phyloP scores from a whole-genome alignment of 129 eudicot genomes.

The Tanacetum coccineum region DNA sequence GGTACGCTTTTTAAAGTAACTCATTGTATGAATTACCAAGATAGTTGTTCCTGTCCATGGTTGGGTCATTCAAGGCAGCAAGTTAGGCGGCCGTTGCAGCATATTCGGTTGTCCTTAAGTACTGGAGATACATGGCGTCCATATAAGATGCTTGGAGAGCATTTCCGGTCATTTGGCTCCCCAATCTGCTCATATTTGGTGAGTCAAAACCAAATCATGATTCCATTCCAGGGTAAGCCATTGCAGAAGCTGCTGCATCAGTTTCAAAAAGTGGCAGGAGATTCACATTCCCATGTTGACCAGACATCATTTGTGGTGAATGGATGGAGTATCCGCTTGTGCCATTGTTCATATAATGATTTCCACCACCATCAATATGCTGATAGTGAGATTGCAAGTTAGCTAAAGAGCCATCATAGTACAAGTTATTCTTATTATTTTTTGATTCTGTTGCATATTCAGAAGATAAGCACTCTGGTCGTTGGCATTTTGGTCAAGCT shows the following conservation, averaged over 20 bases:
- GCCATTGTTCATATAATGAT: constrained; percentile 51
- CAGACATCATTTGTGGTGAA: constrained; percentile 62
- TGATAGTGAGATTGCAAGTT: constrained; percentile 56
- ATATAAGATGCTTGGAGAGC: constrained; percentile 51
- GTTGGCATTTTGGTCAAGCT: constrained; percentile 41
- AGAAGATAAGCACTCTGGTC: constrained; percentile 51
- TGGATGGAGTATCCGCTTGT: constrained; percentile 53
- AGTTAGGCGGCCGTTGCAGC: constrained; percentile 61
- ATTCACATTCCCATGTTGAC: constrained; percentile 56
- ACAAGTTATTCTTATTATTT: constrained; percentile 32
- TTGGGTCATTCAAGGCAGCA: constrained; percentile 62
- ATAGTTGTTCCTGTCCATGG: constrained; percentile 48
- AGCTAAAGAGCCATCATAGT: constrained; percentile 54
- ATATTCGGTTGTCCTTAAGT: constrained; percentile 71
- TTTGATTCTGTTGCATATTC: constrained; percentile 42
- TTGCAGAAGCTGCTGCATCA: constrained; percentile 82
- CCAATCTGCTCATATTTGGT: constrained; percentile 49
- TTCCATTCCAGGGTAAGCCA: constrained; percentile 80
- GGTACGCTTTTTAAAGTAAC: constrained; percentile 78
- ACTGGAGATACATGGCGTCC: constrained; percentile 80
- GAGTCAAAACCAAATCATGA: constrained; percentile 58
- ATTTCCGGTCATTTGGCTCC: constrained; percentile 54
- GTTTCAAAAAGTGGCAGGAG: constrained; percentile 87
- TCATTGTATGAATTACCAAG: constrained; percentile 59
- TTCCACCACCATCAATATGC: constrained; percentile 56